phyloP scores from a whole-genome alignment of 768 basidiomycete species.

The Phaeolepiota aurea region DNA sequence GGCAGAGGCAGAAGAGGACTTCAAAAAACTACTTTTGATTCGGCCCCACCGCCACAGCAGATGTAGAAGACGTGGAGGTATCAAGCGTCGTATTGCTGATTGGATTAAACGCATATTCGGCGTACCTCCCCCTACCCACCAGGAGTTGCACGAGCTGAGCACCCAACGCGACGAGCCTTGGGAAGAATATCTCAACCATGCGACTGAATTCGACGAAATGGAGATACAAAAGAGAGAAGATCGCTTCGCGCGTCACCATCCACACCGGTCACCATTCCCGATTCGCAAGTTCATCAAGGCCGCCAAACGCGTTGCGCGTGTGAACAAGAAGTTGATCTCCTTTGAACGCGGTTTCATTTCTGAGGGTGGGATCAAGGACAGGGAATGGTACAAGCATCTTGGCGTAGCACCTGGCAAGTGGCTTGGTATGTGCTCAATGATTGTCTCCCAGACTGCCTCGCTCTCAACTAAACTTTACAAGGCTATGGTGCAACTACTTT shows the following conservation, averaged over 20 bases:
- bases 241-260: constrained; percentile 3
- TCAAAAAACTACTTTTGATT: constrained; percentile 36
- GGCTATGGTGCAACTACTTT: constrained; percentile 83
- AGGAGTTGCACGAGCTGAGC: constrained; percentile 13
- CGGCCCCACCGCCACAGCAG: constrained; percentile 12
- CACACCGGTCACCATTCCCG: constrained; percentile 18
- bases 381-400: constrained; percentile 83
- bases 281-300: constrained; percentile 44
- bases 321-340: constrained; percentile 57
- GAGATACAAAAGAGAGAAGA: constrained; percentile 2
- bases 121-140: constrained; percentile 20
- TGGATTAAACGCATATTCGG: constrained; percentile 32
- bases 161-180: constrained; percentile 17
- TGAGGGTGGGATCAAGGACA: constrained; percentile 64
- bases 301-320: constrained; percentile 45
- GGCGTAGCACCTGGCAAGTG: constrained; percentile 84
- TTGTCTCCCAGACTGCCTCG: not conserved
- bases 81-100: constrained; percentile 16
- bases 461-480: constrained; percentile 14
- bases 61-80: constrained; percentile 13
- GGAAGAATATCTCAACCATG: constrained; percentile 22
- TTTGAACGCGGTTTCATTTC: constrained; percentile 82
- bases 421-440: constrained; percentile 42
- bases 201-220: constrained; percentile 7
- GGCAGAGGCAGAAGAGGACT: constrained; percentile 38